Evolutionary conservation across 108 stramenopile species (phyloP).

Genomic region (Bacterosira constricta): DNA sequence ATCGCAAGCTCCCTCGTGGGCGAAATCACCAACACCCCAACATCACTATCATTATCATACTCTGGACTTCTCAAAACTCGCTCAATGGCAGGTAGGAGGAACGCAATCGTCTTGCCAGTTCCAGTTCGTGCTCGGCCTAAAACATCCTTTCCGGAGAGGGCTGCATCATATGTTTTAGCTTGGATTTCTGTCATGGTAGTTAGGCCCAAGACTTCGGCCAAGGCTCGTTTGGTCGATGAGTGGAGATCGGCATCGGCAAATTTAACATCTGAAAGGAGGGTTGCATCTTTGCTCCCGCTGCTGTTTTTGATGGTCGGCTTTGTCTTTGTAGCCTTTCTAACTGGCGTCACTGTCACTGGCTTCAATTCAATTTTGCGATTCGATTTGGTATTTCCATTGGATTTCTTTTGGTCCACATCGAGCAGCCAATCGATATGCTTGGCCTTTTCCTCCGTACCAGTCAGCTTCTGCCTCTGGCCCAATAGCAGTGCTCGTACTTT

Average conservation of each 20-base stretch:
- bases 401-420: background rate
- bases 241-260: slow-evolving; percentile 5
- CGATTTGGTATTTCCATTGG: background rate
- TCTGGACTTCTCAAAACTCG: background rate
- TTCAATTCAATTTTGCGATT: background rate
- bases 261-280: slow-evolving; percentile 16
- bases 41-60: slow-evolving; percentile 2
- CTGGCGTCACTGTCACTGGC: background rate
- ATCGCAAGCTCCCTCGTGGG: slow-evolving; percentile 94
- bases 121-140: slow-evolving; percentile 85
- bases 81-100: slow-evolving; percentile 75
- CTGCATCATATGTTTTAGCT: slow-evolving; percentile 47
- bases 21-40: slow-evolving; percentile 85
- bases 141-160: slow-evolving; percentile 38
- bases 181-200: slow-evolving; percentile 78
- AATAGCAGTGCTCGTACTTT: background rate
- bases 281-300: background rate
- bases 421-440: slow-evolving; percentile 22
- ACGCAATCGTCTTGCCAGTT: slow-evolving; percentile 86
- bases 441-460: slow-evolving; percentile 2
- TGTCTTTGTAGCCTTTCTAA: background rate
- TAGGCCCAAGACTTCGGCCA: slow-evolving; percentile 24
- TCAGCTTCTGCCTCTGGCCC: background rate
- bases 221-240: slow-evolving; percentile 23
- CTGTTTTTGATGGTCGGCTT: background rate